Conservation (phyloP, 2,329 filamentous ascomycete species). For the Fusarium sp. region DNA sequence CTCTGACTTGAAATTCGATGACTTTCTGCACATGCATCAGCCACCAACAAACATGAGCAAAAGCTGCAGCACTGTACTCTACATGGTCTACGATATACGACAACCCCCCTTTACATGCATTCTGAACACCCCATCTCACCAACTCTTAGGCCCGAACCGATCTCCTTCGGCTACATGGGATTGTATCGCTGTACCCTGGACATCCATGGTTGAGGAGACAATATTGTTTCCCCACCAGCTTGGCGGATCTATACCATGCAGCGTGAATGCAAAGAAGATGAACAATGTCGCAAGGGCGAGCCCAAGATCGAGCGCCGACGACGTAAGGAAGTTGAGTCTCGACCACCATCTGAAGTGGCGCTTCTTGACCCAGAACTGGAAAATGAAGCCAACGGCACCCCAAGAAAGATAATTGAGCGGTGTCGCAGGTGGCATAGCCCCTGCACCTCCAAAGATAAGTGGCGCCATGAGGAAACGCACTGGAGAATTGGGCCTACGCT, state of each 20-base stretch:
- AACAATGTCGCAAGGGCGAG: constrained; percentile 74
- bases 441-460: constrained; percentile 71
- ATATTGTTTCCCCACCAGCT: constrained; percentile 77
- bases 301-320: constrained; percentile 76
- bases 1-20: constrained; percentile 2
- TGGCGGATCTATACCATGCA: constrained; percentile 72
- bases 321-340: constrained; percentile 78
- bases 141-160: constrained; percentile 71
- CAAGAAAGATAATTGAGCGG: constrained; percentile 81
- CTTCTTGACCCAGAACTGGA: constrained; percentile 76
- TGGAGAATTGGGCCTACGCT: constrained; percentile 64
- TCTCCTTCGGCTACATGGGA: constrained; percentile 63
- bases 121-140: constrained; percentile 53
- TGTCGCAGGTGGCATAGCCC: constrained; percentile 72
- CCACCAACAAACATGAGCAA: constrained; percentile 18
- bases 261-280: constrained; percentile 76
- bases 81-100: neutral
- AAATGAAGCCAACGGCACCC: constrained; percentile 77
- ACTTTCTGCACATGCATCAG: neutral
- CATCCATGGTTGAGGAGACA: constrained; percentile 71
- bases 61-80: neutral
- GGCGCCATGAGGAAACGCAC: constrained; percentile 69
- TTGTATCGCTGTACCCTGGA: constrained; percentile 69
- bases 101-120: constrained; percentile 1
- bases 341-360: constrained; percentile 77